Evolutionary conservation across 805 yeast genomes (phyloP), one percentile per base, ranked within the genome.

Genomic region (Hanseniaspora valbyensis): DNA sequence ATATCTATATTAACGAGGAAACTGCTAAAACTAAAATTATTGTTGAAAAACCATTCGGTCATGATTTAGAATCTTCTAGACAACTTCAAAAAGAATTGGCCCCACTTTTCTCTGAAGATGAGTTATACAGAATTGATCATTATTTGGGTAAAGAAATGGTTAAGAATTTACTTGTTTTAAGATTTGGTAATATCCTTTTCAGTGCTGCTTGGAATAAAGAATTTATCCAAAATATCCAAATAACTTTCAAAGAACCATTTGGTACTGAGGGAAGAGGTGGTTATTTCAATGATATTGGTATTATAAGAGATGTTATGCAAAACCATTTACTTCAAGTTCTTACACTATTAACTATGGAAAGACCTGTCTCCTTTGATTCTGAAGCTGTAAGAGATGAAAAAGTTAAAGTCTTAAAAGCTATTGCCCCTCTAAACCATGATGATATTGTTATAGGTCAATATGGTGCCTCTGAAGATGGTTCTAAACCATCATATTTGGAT

Each of bases 191-290:
- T 69, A 81, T 81, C 63, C 77, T 90, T 66, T 73, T 92, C 62
- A 77, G 77, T 61, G 86, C 95, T n/a, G 77, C 83, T 51, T 92
- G 96, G 96, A 82, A 83, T 70, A 80, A 74, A 64, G 76, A 83
- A 56, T 82, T 76, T 66, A 79, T 92, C 61, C 74, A 78, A 55
- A 77, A 81, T 36, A 80, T 92, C 55, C 96, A 90, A 72, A 80
- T 92, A 58, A 77, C 90, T 13, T 90, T 92, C 74, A 92, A 92
- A 71, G 98, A 92, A 71, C 86, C 92, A n/a, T 92, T 92, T 60
- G 98, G 98, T 51, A 92, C 98, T 37, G 96, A 92, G 69, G 98
- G 98, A 52, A 80, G 98, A 65, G 98, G 98, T 58, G 98, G 98
- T 34, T 92, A 92, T 71, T 92, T 92, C 62, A 97, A 92, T 68